Evolutionary conservation across 768 basidiomycete genomes (phyloP), one percentile per base, ranked within the genome.

Genomic region (Phlegmacium glaucopus): DNA sequence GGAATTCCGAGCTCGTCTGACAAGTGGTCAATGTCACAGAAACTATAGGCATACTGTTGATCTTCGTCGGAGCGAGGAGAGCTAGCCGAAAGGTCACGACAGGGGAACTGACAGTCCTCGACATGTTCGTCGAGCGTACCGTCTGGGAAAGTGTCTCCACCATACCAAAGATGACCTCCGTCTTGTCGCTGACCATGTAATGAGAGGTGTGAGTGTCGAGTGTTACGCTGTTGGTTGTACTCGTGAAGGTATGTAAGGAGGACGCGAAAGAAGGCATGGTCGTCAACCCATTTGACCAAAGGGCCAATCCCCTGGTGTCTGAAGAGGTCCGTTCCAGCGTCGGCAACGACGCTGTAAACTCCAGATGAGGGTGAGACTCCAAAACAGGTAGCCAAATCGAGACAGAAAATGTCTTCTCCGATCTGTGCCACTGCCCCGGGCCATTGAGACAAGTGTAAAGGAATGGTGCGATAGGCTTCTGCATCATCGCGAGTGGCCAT

Each of bases 401-500:
- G 41, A 5, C 51, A 54, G 34, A 64, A 63, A 1, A 18, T 10
- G 27, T 62, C 54, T 3, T 55, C 38, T 0, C 38, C 49, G 0
- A 68, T 36, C 0, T 59, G 48, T 0, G 74, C 56, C 0, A 73
- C 66, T 0, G 61, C 28, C 0, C 60, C 68, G 2, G 69, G 69
- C 72, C 72, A 77, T 34, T 76, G 74, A 0, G 58, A 56, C 0
- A 53, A 61, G 13, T 62, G 54, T 0, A 68, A 27, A 0, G 67
- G 70, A 0, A 74, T 52, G 0, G 60, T 68, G 0, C 65, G 45
- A 41, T 72, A 74, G 0, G 72, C 75, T 46, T 74, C 68, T 0
- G 63, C 48, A 0, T 76, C 62, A 35, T 77, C 70, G 0, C 63
- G 48, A 18, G 68, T 22, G 42, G 67, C 60, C 0, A 57, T 68